Percentiles rank a stretch among this genome's conserved stretches.
phyloP scores from a whole-genome alignment of 139 green algal species.

The Zygnema circumcarinatum region DNA sequence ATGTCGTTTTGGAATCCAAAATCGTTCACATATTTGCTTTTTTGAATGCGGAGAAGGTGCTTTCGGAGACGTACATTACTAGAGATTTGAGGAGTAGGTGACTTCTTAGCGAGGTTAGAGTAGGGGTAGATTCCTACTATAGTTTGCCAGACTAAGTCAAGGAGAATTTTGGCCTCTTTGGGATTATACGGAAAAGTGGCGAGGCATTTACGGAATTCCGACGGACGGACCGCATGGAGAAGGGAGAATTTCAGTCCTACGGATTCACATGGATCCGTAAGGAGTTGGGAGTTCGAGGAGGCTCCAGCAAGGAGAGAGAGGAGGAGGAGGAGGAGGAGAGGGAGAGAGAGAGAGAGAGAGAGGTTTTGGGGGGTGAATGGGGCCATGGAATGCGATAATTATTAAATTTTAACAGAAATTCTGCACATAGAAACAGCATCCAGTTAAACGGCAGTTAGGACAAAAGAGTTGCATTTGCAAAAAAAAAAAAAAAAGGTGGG shows the following conservation, averaged over 20 bases:
- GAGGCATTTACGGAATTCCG: background rate
- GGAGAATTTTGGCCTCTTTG: background rate
- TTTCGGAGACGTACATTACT: background rate
- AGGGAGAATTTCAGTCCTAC: background rate
- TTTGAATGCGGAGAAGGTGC: background rate
- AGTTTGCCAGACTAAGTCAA: background rate
- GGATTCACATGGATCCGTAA: background rate
- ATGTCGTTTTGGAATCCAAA: background rate
- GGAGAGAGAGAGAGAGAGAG: background rate
- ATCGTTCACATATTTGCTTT: background rate
- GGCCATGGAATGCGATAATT: background rate
- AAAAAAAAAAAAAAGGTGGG: background rate
- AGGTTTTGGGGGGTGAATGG: background rate
- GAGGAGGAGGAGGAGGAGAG: background rate
- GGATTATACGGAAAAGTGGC: background rate
- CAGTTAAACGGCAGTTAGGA: background rate
- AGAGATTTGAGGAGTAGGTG: background rate
- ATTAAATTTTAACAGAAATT: background rate
- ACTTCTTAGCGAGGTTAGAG: background rate
- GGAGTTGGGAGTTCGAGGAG: background rate
- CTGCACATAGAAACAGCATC: background rate
- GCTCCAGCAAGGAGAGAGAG: background rate
- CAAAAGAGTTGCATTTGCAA: background rate
- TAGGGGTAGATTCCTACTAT: background rate
- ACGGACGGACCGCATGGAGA: background rate